Conservation (phyloP, 2,329 filamentous ascomycete genomes). For the Torrubiella hemipterigena region DNA sequence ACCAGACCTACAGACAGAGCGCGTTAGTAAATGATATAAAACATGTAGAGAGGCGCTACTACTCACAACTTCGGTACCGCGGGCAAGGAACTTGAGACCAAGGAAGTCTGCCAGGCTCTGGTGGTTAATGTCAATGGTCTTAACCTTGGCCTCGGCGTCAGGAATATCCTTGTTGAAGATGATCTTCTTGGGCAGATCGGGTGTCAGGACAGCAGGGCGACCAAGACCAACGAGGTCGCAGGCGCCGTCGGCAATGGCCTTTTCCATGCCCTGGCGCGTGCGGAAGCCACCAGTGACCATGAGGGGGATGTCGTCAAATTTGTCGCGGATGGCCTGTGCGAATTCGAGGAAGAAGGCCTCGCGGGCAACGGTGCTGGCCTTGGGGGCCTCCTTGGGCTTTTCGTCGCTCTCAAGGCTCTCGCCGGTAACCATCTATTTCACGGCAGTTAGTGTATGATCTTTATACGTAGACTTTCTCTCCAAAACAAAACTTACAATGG, state of each 20-base stretch:
- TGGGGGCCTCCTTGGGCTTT: too few relatives aligned
- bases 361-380: constrained; percentile 35
- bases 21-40: too few relatives aligned
- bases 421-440: constrained; percentile 16
- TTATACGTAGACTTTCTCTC: constrained; percentile 2
- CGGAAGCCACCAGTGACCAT: constrained; percentile 55
- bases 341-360: constrained; percentile 62
- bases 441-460: constrained; percentile 7
- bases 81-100: too few relatives aligned
- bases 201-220: constrained; percentile 25
- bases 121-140: constrained; percentile 12
- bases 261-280: constrained; percentile 28
- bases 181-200: constrained; percentile 20
- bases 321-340: constrained; percentile 34
- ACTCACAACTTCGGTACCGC: too few relatives aligned
- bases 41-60: too few relatives aligned
- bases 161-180: constrained; percentile 21
- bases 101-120: constrained; percentile 13
- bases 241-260: constrained; percentile 20
- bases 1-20: too few relatives aligned
- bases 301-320: constrained; percentile 30
- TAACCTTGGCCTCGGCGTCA: constrained; percentile 20
- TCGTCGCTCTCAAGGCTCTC: background rate
- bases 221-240: constrained; percentile 30
- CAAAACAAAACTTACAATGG: constrained; percentile 20